Evolutionary conservation across 2,329 filamentous ascomycete genomes (phyloP).

Genomic region (Teratosphaeria gauchensis): DNA sequence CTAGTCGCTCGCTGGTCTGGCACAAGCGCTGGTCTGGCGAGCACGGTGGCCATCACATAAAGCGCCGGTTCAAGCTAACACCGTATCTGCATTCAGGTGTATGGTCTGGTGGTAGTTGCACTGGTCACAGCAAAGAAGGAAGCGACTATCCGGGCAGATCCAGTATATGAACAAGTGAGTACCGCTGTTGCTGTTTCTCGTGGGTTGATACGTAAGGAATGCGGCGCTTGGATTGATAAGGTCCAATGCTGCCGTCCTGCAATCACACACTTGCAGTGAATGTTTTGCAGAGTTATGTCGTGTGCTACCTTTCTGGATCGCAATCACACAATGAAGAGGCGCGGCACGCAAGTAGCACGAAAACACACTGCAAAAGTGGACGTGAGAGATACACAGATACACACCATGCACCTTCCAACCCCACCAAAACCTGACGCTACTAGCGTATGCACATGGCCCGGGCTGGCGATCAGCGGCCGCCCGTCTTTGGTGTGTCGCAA

Average conservation of each 20-base stretch:
- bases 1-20: constrained; percentile 25
- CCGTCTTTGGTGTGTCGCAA: background rate
- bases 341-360: background rate
- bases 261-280: background rate
- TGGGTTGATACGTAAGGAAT: background rate
- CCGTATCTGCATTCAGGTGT: background rate
- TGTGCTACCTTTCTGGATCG: background rate
- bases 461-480: background rate
- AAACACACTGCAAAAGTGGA: background rate
- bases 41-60: constrained; percentile 32
- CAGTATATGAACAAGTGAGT: background rate
- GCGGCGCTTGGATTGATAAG: background rate
- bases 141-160: background rate
- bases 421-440: background rate
- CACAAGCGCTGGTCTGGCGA: constrained; percentile 22
- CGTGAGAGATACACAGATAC: background rate
- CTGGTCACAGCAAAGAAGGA: background rate
- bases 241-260: background rate
- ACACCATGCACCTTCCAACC: background rate
- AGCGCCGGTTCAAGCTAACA: background rate
- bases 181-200: background rate
- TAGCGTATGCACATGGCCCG: background rate
- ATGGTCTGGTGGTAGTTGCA: background rate
- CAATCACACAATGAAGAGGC: background rate
- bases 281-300: background rate